phyloP scores from a whole-genome alignment of 1,284 basidiomycete species.

The Ustilago sp. region DNA sequence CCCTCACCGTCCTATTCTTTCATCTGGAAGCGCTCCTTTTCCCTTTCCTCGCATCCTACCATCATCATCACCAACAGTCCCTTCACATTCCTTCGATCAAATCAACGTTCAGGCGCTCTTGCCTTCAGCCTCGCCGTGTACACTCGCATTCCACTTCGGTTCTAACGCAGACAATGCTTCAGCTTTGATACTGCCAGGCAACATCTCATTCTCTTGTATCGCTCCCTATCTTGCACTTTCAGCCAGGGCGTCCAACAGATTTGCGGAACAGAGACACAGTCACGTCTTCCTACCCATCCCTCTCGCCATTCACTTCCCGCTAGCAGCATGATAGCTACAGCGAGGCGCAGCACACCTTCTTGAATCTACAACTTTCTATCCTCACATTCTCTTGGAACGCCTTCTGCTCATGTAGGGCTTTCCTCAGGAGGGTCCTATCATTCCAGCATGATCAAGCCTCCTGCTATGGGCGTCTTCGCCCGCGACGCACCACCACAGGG shows the following conservation, averaged over 20 bases:
- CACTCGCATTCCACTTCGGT: background rate
- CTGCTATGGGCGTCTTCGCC: conserved; percentile 52
- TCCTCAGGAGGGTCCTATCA: background rate
- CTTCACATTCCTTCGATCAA: background rate
- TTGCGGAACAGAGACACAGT: too few relatives aligned
- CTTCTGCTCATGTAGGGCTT: background rate
- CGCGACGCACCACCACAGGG: conserved; percentile 35
- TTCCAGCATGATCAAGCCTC: conserved; percentile 44
- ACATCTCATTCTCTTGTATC: too few relatives aligned
- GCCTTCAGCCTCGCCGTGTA: background rate
- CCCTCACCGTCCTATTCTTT: background rate
- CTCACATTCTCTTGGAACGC: background rate
- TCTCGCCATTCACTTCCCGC: background rate
- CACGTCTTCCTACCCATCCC: too few relatives aligned
- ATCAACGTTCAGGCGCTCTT: background rate
- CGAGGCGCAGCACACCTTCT: background rate
- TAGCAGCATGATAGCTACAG: conserved; percentile 19
- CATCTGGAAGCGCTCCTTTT: background rate
- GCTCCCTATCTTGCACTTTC: too few relatives aligned
- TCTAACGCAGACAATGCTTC: conserved; percentile 3
- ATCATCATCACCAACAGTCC: conserved; percentile 2
- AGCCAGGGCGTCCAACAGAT: too few relatives aligned
- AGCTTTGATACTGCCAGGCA: background rate
- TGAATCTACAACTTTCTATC: background rate
- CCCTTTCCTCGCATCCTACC: conserved; percentile 4